phyloP scores from a whole-genome alignment of 345 rosid genomes.

The Euphorbia pulcherrima region DNA sequence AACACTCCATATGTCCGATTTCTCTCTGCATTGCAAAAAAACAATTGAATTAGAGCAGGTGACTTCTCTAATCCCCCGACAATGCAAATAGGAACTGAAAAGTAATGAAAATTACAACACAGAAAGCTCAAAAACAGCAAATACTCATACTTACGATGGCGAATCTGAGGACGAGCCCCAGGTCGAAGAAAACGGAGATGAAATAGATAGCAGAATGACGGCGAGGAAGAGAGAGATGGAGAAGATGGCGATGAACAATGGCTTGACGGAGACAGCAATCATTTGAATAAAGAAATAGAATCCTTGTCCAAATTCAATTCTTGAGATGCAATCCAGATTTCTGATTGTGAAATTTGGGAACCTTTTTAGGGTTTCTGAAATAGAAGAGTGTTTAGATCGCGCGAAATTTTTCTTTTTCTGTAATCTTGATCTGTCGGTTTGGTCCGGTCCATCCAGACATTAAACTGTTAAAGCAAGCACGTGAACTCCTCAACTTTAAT shows the following conservation, averaged over 20 bases:
- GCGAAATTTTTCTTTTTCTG: no score
- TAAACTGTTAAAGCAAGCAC: no score
- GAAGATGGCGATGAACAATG: slow-evolving; percentile 50
- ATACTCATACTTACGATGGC: slow-evolving; percentile 26
- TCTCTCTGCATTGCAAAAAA: slow-evolving; percentile 32
- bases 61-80: neutral
- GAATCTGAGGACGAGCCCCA: slow-evolving; percentile 18
- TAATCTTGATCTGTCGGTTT: no score
- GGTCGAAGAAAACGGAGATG: slow-evolving; percentile 28
- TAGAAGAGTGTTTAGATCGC: neutral
- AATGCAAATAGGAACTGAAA: neutral
- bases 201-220: slow-evolving; percentile 50
- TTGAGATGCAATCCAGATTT: neutral
- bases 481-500: no score
- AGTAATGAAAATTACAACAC: neutral
- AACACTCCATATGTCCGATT: slow-evolving; percentile 74
- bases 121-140: neutral
- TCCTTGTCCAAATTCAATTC: neutral
- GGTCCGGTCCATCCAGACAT: no score
- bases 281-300: slow-evolving; percentile 24
- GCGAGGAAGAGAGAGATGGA: slow-evolving; percentile 60
- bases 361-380: neutral
- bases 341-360: neutral
- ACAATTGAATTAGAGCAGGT: neutral
- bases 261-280: slow-evolving; percentile 56